Percentiles rank a stretch among this genome's conserved stretches.
Evolutionary conservation across 1,284 basidiomycete species (phyloP).

Genomic region (Apiotrichum sp.): DNA sequence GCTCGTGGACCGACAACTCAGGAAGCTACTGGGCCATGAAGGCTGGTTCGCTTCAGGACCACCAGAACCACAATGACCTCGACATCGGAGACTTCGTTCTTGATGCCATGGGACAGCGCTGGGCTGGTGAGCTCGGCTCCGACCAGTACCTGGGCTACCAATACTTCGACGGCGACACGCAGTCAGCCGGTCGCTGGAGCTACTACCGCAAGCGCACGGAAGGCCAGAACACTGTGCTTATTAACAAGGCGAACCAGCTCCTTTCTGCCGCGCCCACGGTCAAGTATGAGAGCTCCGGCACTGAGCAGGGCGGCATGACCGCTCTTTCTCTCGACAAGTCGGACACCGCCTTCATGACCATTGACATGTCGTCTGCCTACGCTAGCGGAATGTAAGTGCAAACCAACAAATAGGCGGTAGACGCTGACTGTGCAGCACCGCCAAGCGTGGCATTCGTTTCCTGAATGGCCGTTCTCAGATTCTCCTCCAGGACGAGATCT

Average conservation of each 20-base stretch:
- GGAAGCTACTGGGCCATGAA: constrained; percentile 84
- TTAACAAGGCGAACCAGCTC: constrained; percentile 74
- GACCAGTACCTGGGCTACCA: constrained; percentile 67
- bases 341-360: constrained; percentile 78
- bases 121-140: constrained; percentile 91
- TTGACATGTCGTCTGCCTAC: constrained; percentile 77
- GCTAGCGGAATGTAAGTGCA: constrained; percentile 21
- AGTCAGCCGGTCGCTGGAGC: constrained; percentile 67
- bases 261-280: constrained; percentile 62
- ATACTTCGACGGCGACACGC: constrained; percentile 73
- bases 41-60: constrained; percentile 66
- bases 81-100: constrained; percentile 92
- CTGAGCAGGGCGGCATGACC: constrained; percentile 68
- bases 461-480: constrained; percentile 84
- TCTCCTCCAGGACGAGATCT: constrained; percentile 81
- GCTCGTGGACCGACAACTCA: constrained; percentile 81
- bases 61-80: constrained; percentile 90
- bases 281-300: constrained; percentile 56
- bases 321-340: constrained; percentile 54
- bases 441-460: constrained; percentile 79
- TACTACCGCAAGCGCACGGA: constrained; percentile 96
- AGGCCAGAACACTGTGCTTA: constrained; percentile 90
- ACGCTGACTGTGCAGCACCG: constrained; percentile 23
- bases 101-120: constrained; percentile 88
- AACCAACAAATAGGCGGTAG: too few species aligned